A percentile compares a stretch with the other conserved stretches of the same genome.
Evolutionary conservation across 1,284 basidiomycete species (phyloP).

Genomic region (Takashimella tepidaria): DNA sequence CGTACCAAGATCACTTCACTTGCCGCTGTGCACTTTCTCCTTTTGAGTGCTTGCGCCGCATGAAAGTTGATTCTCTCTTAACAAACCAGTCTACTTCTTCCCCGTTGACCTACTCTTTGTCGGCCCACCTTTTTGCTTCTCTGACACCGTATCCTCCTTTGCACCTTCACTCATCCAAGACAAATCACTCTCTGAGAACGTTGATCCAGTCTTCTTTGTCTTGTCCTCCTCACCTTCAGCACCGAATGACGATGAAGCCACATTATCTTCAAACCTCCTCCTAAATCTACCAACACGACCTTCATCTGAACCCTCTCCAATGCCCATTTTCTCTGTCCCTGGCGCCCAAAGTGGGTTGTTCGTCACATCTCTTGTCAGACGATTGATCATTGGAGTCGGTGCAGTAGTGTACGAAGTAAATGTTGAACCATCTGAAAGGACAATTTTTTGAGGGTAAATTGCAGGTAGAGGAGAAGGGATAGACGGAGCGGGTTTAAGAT

Average conservation of each 20-base stretch:
- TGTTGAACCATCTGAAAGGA: constrained; percentile 78
- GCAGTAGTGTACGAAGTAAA: constrained; percentile 81
- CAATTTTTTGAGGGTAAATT: constrained; percentile 73
- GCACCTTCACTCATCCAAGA: constrained; percentile 48
- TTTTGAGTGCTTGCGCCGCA: constrained; percentile 1
- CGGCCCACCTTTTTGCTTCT: constrained; percentile 18
- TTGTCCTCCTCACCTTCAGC: constrained; percentile 6
- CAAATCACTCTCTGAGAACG: constrained; percentile 36
- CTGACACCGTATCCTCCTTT: constrained; percentile 40
- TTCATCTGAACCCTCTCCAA: constrained; percentile 63
- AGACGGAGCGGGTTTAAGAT: constrained; percentile 47
- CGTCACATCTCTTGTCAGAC: constrained; percentile 73
- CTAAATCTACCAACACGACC: constrained; percentile 76
- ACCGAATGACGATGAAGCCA: constrained; percentile 1
- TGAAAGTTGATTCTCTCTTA: too few species aligned
- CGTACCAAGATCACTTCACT: constrained; percentile 3
- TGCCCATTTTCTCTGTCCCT: constrained; percentile 47
- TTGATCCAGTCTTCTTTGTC: constrained; percentile 8
- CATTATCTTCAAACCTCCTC: constrained; percentile 57
- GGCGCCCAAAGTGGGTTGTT: constrained; percentile 72
- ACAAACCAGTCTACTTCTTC: constrained; percentile 30
- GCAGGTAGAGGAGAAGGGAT: constrained; percentile 76
- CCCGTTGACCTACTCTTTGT: constrained; percentile 27
- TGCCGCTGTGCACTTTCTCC: constrained; percentile 2
- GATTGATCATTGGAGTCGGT: constrained; percentile 61